Conservation (phyloP, 73 alveolate genomes). For the Paramecium octaurelia region DNA sequence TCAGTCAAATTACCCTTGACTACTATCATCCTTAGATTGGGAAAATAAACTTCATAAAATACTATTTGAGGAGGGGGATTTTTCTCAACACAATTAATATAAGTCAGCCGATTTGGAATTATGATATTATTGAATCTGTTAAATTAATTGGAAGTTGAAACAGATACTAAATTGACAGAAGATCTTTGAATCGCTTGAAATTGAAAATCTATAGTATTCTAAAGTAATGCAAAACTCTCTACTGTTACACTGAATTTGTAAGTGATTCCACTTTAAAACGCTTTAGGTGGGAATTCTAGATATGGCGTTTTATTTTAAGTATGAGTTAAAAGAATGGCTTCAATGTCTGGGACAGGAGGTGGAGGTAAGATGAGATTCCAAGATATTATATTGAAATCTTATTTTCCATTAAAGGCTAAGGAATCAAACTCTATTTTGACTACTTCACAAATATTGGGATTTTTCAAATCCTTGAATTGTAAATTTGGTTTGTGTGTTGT, state of each 20-base stretch:
- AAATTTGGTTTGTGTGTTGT: neutral
- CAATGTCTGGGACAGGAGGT: neutral
- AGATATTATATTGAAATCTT: neutral
- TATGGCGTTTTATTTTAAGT: neutral
- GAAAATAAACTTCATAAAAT: neutral
- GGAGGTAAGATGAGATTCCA: slow-evolving; percentile 9
- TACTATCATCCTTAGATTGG: neutral
- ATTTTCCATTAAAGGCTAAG: neutral
- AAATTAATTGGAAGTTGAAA: neutral
- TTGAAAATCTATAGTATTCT: neutral
- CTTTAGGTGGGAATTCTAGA: neutral
- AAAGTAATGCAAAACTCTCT: neutral
- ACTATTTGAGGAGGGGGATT: neutral
- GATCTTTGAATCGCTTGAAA: neutral
- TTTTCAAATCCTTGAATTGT: neutral
- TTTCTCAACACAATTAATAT: neutral
- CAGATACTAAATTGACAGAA: neutral
- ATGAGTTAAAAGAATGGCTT: neutral
- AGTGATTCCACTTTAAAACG: neutral
- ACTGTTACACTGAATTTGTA: neutral
- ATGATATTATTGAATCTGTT: neutral
- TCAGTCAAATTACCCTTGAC: neutral
- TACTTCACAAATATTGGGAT: neutral
- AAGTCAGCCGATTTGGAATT: neutral
- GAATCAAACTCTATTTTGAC: neutral